Base-by-base conservation (phyloP, 2,329 filamentous ascomycete genomes). In the Fusarium aywerte region DNA sequence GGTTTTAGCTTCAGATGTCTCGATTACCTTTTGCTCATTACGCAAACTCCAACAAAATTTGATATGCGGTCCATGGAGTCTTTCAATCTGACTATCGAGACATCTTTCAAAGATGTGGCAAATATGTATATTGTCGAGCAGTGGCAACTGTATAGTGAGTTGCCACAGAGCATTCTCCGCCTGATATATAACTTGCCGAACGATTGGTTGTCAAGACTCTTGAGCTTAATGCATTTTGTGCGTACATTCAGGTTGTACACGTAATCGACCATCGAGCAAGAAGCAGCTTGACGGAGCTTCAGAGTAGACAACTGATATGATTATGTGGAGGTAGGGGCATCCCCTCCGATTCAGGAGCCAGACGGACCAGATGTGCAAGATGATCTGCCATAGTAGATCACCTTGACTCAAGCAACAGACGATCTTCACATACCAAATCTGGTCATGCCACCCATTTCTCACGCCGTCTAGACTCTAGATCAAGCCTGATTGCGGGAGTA, bases 391-490 rank as follows among this genome's bases (percentile, higher is more conserved):
- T 12, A 29, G 48, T 43, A 61, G 62, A 65, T 68, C 49, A 65
- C 25, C 25, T 57, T 68, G 61, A 70, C 62, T 70, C 65, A 18
- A 66, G 64, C 25, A 63, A 35, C 47, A 47, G 57, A 63, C 52
- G 54, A 64, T 69, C 49, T 36, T 61, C 35, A 52, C 36, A 53
- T 62, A 51, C 50, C 38, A 38, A 44, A 52, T 39, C 53, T 36
- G 48, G 65, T 44, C 40, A 51, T 53, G 31, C 32, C 38, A 51
- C 44, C 35, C 23, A 52, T 54, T 51, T 31, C 44, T 66, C 51
- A 47, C 48, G 48, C 32, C 49, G 33, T 51, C 36, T 33, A 50
- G 31, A 48, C 45, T 36, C n/a, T 33, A 48, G 38, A 59, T 59
- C 40, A 56, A 55, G 64, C 39, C 44, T 59, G 61, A 40, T 32